These are phyloP conservation scores for Ophiostoma ulmi DNA, from an alignment of 2,329 filamentous ascomycete genomes.

Conservation along the genomic window DNA sequence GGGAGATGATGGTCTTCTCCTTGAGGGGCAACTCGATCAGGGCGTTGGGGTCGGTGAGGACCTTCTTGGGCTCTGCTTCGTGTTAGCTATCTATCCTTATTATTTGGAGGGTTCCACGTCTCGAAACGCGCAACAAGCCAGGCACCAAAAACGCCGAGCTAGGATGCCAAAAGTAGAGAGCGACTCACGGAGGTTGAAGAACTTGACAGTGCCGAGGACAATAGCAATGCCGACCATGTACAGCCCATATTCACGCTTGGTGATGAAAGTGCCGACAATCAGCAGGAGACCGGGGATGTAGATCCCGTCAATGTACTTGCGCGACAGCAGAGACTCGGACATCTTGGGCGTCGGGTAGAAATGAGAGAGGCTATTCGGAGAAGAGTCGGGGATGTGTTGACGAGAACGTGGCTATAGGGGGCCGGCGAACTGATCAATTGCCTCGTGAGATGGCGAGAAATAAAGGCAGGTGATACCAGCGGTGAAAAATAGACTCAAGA, in stretches of 20 bases:
- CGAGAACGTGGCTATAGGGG: constrained; percentile 4
- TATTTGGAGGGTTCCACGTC: background rate
- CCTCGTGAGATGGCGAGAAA: background rate
- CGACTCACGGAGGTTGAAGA: constrained; percentile 63
- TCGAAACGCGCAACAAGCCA: background rate
- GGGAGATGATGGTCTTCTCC: constrained; percentile 92
- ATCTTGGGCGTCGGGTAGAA: constrained; percentile 29
- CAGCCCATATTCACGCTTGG: constrained; percentile 71
- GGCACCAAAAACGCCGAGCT: background rate
- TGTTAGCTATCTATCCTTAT: constrained; percentile 13
- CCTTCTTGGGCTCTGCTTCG: constrained; percentile 60
- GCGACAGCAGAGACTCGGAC: constrained; percentile 46
- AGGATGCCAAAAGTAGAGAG: background rate
- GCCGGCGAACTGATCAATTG: background rate
- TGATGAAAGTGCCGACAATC: constrained; percentile 67
- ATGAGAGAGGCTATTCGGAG: constrained; percentile 13
- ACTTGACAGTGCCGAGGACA: constrained; percentile 64
- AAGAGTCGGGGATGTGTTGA: constrained; percentile 2
- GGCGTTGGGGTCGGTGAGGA: constrained; percentile 69
- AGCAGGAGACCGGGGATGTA: constrained; percentile 79
- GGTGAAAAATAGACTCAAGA: constrained; percentile 11
- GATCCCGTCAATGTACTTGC: constrained; percentile 69
- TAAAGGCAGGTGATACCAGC: background rate
- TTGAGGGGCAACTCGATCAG: constrained; percentile 92
- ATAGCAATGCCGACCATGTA: constrained; percentile 65